Evolutionary conservation across 306 rosid species (phyloP).

Genomic region (Vicia sativa): DNA sequence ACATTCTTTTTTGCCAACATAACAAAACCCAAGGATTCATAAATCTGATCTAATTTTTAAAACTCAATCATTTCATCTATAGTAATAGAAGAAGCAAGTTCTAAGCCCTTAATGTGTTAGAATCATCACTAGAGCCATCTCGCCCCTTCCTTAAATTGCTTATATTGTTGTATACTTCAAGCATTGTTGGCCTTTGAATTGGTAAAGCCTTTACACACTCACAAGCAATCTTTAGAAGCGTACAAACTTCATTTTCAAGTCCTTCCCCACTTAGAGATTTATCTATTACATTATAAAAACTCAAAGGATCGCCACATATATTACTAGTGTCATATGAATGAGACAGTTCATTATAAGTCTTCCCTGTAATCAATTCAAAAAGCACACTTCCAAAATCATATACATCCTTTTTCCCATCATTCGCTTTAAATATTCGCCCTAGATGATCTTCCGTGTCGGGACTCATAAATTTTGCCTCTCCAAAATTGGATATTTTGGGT

Average conservation of each 20-base stretch:
- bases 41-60: not conserved
- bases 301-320: not conserved
- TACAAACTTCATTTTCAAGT: constrained; percentile 34
- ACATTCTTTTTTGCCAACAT: not conserved
- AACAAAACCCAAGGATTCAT: not conserved
- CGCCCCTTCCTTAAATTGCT: not conserved
- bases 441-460: constrained; percentile 7
- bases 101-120: not conserved
- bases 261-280: constrained; percentile 31
- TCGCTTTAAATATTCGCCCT: not conserved
- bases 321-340: not conserved
- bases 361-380: constrained; percentile 43
- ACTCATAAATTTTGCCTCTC: constrained; percentile 35
- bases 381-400: constrained; percentile 48
- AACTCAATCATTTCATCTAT: not conserved
- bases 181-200: constrained; percentile 46
- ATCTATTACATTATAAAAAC: constrained; percentile 27
- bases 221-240: constrained; percentile 37
- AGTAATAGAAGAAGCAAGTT: not conserved
- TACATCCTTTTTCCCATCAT: constrained; percentile 46
- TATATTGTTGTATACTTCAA: constrained; percentile 39
- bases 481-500: constrained; percentile 48
- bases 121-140: not conserved
- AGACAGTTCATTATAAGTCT: constrained; percentile 7
- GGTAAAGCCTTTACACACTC: constrained; percentile 39